A percentile compares a stretch with the other conserved stretches of the same genome.
These are phyloP conservation scores for Periconia sp. DNA, from an alignment of 2,329 filamentous ascomycete genomes.

Conservation along the genomic window DNA sequence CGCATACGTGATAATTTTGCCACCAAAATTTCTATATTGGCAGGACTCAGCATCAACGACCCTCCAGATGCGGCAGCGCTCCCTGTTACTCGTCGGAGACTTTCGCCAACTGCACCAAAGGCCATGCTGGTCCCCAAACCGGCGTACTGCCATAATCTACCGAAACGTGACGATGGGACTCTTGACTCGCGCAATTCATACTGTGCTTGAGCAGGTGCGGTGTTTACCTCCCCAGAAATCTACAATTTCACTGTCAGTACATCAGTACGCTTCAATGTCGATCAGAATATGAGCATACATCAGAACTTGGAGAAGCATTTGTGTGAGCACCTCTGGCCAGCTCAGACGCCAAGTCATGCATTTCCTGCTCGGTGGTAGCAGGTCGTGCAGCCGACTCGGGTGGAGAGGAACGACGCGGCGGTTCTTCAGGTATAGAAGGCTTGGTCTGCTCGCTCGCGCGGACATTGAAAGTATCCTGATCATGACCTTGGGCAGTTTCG, in stretches of 20 bases:
- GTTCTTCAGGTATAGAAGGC: constrained; percentile 11
- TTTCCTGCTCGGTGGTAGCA: constrained; percentile 35
- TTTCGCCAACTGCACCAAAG: constrained; percentile 84
- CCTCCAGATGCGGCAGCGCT: constrained; percentile 60
- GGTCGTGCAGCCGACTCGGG: constrained; percentile 5
- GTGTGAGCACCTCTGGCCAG: constrained; percentile 47
- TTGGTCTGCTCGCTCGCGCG: constrained; percentile 17
- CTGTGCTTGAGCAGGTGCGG: constrained; percentile 34
- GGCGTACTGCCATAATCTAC: constrained; percentile 91
- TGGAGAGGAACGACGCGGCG: constrained; percentile 6
- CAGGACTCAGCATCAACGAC: constrained; percentile 82
- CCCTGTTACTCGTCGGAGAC: constrained; percentile 77
- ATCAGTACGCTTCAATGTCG: constrained; percentile 41
- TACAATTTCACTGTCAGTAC: constrained; percentile 47
- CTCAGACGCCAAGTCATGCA: constrained; percentile 51
- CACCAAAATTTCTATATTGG: constrained; percentile 91
- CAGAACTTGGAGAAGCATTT: constrained; percentile 25
- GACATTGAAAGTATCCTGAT: constrained; percentile 41
- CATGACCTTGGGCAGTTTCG: constrained; percentile 38
- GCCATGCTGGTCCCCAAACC: constrained; percentile 94
- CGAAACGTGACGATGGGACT: constrained; percentile 84
- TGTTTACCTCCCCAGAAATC: constrained; percentile 31
- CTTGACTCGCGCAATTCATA: constrained; percentile 85
- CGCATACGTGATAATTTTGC: constrained; percentile 93
- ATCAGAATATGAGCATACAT: constrained; percentile 20